Evolutionary conservation across 2,329 filamentous ascomycete genomes (phyloP).

Genomic region (Thelonectria blattea): DNA sequence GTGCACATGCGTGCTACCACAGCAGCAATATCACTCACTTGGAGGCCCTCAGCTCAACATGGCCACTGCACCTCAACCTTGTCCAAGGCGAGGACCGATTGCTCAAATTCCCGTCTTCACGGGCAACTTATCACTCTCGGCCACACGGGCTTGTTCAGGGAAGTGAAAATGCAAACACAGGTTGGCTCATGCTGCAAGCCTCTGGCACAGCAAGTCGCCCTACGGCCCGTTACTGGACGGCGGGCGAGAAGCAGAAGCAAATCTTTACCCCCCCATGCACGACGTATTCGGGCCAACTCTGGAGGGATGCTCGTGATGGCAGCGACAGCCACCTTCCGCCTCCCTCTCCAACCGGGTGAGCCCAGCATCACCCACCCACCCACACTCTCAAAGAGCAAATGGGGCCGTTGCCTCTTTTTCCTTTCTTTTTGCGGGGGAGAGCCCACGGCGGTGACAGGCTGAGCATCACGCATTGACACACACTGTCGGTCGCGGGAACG

Average conservation of each 20-base stretch:
- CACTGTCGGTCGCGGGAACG: slow-evolving; percentile 20
- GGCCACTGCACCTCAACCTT: neutral
- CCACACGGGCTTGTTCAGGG: slow-evolving; percentile 3
- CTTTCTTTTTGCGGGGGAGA: slow-evolving; percentile 33
- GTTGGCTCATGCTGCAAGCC: slow-evolving; percentile 5
- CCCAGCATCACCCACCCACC: slow-evolving; percentile 10
- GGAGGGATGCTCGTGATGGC: slow-evolving; percentile 11
- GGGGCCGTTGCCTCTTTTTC: neutral
- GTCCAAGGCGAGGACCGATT: neutral
- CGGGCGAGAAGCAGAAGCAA: slow-evolving; percentile 1
- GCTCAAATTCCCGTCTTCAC: neutral
- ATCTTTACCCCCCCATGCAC: slow-evolving; percentile 1
- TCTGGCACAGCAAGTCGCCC: slow-evolving; percentile 14
- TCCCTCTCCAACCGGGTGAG: slow-evolving; percentile 27
- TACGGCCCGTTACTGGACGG: slow-evolving; percentile 4
- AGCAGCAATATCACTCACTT: neutral
- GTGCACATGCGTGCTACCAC: neutral
- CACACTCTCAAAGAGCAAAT: neutral
- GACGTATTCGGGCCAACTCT: slow-evolving; percentile 15
- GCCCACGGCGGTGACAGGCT: slow-evolving; percentile 7
- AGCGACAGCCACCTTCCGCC: slow-evolving; percentile 18
- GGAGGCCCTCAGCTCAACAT: neutral
- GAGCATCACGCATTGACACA: neutral
- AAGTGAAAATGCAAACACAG: slow-evolving; percentile 1
- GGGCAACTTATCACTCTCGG: slow-evolving; percentile 11